Base-by-base conservation (phyloP, 352 stramenopile genomes). In the Thraustochytrium sp. region DNA sequence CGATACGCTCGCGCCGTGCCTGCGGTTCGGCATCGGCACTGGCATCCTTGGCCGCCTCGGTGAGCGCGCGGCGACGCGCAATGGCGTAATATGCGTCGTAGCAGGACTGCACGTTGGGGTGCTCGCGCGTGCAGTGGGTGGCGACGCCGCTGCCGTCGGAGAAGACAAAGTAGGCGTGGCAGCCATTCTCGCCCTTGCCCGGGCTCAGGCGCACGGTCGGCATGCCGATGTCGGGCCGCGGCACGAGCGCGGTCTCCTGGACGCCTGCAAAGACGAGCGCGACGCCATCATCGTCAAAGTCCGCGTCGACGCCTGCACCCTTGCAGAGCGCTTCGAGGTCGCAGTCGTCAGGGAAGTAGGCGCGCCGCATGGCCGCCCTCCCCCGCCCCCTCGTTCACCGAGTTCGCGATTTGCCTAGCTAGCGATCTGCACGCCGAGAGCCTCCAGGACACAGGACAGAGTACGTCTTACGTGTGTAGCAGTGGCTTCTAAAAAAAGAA, bases 311-410 rank as follows among this genome's bases (percentile, higher is more conserved):
- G 23, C 68, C 68, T 8, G 68, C 68, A 36, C 31, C 26, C 0
- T 68, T 68, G 68, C 68, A 80, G 3, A 80, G 68, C 40, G 46
- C 68, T 21, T 18, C 3, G 11, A 80, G 31, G n/a, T 80, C 68
- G 23, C 31, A 5, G 68, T 80, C 68, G 51, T 26, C 53, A 4
- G 68, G 68, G 29, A 80, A 80, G 64, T 77, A 77, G 36, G 40
- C 64, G 38, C 64, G 38, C 38, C 29, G 13, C 59, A 72, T 72
- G 16, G 1, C 54, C 23, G 54, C n/a, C n/a, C n/a, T n/a, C n/a
- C n/a, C n/a, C n/a, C n/a, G n/a, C n/a, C n/a, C n/a, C n/a, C n/a
- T n/a, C n/a, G n/a, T n/a, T n/a, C n/a, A n/a, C n/a, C n/a, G n/a
- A n/a, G n/a, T n/a, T n/a, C n/a, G n/a, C n/a, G n/a, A n/a, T n/a